Evolutionary conservation across 2,329 filamentous ascomycete genomes (phyloP).

Genomic region (Leptographium lundbergii): DNA sequence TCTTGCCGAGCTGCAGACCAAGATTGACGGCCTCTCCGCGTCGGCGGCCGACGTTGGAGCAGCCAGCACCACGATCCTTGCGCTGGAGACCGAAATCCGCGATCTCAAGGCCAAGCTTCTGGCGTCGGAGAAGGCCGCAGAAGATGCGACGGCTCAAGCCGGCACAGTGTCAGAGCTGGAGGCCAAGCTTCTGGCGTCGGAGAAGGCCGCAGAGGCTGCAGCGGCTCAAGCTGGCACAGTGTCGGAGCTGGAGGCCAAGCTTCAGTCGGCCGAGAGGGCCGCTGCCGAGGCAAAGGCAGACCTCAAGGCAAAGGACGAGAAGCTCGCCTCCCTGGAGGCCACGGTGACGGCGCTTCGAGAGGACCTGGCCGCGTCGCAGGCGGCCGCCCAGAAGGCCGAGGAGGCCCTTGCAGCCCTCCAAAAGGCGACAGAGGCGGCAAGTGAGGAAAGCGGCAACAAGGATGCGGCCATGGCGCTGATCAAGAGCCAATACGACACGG

Average conservation of each 20-base stretch:
- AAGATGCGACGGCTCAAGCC: slow-evolving; percentile 17
- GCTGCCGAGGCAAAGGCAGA: slow-evolving; percentile 27
- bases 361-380: slow-evolving; percentile 23
- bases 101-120: slow-evolving; percentile 36
- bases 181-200: slow-evolving; percentile 34
- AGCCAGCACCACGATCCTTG: slow-evolving; percentile 32
- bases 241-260: slow-evolving; percentile 37
- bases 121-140: slow-evolving; percentile 31
- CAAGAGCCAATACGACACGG: slow-evolving; percentile 31
- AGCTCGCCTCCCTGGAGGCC: slow-evolving; percentile 28
- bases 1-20: slow-evolving; percentile 37
- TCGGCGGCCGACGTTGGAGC: slow-evolving; percentile 32
- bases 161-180: slow-evolving; percentile 38
- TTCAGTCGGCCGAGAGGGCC: slow-evolving; percentile 34
- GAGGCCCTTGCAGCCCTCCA: slow-evolving; percentile 35
- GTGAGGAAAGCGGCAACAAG: slow-evolving; percentile 32
- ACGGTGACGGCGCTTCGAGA: slow-evolving; percentile 24
- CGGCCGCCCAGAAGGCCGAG: slow-evolving; percentile 28
- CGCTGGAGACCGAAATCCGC: slow-evolving; percentile 38
- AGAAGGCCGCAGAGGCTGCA: slow-evolving; percentile 28
- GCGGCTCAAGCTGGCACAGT: slow-evolving; percentile 37
- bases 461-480: slow-evolving; percentile 37
- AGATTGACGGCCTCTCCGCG: slow-evolving; percentile 39
- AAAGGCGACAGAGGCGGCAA: slow-evolving; percentile 33
- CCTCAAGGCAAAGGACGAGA: slow-evolving; percentile 29